These are phyloP conservation scores for Xerocomellus intermedius DNA, from an alignment of 768 basidiomycete species.

Conservation along the genomic window DNA sequence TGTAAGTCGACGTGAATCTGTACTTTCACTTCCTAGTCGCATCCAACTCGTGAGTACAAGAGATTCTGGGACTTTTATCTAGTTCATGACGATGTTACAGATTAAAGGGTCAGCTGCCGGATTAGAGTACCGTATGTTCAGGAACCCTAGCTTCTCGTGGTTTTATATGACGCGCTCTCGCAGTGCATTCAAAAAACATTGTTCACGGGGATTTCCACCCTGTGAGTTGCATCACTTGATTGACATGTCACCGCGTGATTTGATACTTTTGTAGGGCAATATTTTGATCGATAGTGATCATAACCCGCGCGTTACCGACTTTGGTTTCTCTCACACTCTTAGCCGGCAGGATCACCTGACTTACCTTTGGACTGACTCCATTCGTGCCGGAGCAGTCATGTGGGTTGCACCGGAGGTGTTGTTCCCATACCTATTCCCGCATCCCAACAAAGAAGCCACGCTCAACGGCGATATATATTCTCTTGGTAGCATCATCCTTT, in stretches of 20 bases:
- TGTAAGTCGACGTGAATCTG: too few relatives aligned
- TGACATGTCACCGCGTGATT: background rate
- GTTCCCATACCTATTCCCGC: background rate
- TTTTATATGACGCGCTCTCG: background rate
- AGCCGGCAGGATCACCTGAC: background rate
- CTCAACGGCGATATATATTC: conserved; percentile 3
- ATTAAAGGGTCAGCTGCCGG: background rate
- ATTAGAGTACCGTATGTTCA: background rate
- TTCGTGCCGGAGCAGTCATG: background rate
- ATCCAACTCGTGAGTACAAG: background rate
- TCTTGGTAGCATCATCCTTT: conserved; percentile 3
- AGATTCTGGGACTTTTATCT: background rate
- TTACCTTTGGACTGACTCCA: background rate
- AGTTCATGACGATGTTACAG: background rate
- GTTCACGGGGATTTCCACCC: conserved; percentile 11
- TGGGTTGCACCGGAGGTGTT: conserved; percentile 7
- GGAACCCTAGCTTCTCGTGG: background rate
- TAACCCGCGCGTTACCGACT: conserved; percentile 1
- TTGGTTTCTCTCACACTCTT: conserved; percentile 3
- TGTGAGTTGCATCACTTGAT: background rate
- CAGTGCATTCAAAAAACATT: background rate
- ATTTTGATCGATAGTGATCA: background rate
- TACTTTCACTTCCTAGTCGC: too few relatives aligned
- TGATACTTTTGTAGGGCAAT: background rate
- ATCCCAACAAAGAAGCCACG: background rate